Evolutionary conservation across 2,329 filamentous ascomycete genomes (phyloP).

Genomic region (Trichoderma endophyticum): DNA sequence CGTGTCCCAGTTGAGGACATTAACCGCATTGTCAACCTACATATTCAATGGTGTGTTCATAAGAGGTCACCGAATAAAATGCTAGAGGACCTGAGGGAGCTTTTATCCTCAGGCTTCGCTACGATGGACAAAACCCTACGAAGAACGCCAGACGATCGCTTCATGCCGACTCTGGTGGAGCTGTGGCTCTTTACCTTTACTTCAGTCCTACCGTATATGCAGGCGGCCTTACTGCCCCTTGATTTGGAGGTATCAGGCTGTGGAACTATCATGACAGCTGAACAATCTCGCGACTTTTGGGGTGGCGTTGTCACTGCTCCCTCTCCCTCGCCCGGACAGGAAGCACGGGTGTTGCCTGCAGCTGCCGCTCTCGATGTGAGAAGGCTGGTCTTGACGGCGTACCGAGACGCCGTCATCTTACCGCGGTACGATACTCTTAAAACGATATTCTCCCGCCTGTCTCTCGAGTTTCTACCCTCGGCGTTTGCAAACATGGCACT

Average conservation of each 20-base stretch:
- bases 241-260: constrained; percentile 89
- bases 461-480: constrained; percentile 69
- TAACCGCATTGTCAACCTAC: constrained; percentile 74
- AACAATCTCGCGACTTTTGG: constrained; percentile 89
- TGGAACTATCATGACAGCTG: constrained; percentile 71
- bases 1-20: constrained; percentile 80
- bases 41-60: constrained; percentile 75
- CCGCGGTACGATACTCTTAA: constrained; percentile 86
- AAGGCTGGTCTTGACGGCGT: constrained; percentile 82
- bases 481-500: constrained; percentile 51
- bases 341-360: constrained; percentile 45
- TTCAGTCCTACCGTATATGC: constrained; percentile 85
- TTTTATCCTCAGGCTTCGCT: constrained; percentile 76
- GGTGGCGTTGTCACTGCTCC: constrained; percentile 58
- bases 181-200: constrained; percentile 94
- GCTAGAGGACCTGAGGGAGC: constrained; percentile 71
- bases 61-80: constrained; percentile 67
- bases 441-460: constrained; percentile 83
- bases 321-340: constrained; percentile 26
- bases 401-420: constrained; percentile 83
- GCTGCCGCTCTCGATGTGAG: constrained; percentile 71
- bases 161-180: constrained; percentile 88
- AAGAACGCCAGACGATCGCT: constrained; percentile 74
- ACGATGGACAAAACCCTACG: constrained; percentile 81
- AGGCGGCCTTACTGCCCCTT: constrained; percentile 89